These are phyloP conservation scores for Kuraishia hungarica DNA, from an alignment of 805 yeast species.

Conservation along the genomic window DNA sequence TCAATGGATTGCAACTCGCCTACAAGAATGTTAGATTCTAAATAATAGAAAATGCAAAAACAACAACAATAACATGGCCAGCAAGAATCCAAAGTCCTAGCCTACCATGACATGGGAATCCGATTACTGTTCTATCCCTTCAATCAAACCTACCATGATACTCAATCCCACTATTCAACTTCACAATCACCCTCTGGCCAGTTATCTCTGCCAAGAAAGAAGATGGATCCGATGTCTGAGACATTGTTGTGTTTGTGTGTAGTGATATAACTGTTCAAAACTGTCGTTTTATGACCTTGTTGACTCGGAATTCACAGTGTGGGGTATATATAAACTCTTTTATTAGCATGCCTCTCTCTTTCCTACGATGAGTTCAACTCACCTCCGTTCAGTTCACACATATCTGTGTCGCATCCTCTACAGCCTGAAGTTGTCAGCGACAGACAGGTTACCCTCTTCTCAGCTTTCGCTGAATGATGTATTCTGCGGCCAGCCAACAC, in stretches of 20 bases:
- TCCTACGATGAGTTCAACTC: neutral
- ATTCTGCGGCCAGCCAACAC: neutral
- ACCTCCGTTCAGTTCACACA: neutral
- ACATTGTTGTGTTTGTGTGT: neutral
- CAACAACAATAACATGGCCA: no score
- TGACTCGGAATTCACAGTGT: no score
- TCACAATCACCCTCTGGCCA: conserved; percentile 75
- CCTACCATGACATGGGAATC: no score
- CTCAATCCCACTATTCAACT: conserved; percentile 79
- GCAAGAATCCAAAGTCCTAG: no score
- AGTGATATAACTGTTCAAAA: no score
- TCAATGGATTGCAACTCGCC: conserved; percentile 78
- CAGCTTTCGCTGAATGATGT: neutral
- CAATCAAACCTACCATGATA: conserved; percentile 47
- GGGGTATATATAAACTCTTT: no score
- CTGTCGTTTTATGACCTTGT: no score
- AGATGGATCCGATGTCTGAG: conserved; percentile 48
- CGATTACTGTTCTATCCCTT: neutral
- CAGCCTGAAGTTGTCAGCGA: neutral
- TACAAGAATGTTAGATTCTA: conserved; percentile 2
- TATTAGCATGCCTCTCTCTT: no score
- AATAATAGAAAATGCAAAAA: no score
- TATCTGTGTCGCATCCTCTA: neutral
- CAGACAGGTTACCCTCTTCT: neutral
- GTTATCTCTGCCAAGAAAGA: conserved; percentile 71